A percentile compares a stretch with the other conserved stretches of the same genome.
phyloP scores from a whole-genome alignment of 306 rosid genomes.

The Rubus idaeus region DNA sequence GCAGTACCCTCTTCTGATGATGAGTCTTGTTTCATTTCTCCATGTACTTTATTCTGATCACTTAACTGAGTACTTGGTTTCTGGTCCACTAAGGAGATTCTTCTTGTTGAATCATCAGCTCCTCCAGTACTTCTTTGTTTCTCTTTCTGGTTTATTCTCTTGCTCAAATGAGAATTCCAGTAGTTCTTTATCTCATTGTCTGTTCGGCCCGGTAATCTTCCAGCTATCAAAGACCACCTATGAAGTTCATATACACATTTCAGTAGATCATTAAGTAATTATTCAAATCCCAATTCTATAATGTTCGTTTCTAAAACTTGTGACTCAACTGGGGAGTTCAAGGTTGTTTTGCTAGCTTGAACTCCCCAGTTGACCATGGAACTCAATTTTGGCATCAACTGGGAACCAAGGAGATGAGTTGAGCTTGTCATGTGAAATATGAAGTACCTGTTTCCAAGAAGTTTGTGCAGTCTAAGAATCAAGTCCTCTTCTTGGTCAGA shows the following conservation, averaged over 20 bases:
- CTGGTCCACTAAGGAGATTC: not conserved
- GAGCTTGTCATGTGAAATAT: not conserved
- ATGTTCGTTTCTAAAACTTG: not conserved
- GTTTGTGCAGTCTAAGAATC: slow-evolving; percentile 65
- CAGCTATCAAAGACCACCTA: slow-evolving; percentile 78
- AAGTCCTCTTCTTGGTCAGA: slow-evolving; percentile 72
- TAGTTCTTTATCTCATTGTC: slow-evolving; percentile 74
- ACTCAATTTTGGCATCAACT: not conserved
- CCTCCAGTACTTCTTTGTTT: slow-evolving; percentile 16
- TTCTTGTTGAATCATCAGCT: slow-evolving; percentile 6
- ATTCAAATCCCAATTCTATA: not conserved
- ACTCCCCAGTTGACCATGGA: not conserved
- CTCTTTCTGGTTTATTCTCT: slow-evolving; percentile 44
- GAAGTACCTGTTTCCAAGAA: slow-evolving; percentile 60
- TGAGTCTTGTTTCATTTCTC: slow-evolving; percentile 29
- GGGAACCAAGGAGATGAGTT: not conserved
- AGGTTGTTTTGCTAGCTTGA: not conserved
- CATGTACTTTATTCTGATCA: slow-evolving; percentile 12
- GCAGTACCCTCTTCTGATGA: slow-evolving; percentile 1
- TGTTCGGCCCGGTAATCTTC: slow-evolving; percentile 66
- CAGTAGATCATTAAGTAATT: not conserved
- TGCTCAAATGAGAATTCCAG: slow-evolving; percentile 77
- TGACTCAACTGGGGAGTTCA: not conserved
- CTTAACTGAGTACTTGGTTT: not conserved
- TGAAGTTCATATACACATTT: not conserved